Base-by-base conservation (phyloP, 176 grass and related monocot species). In the Carex parvula region DNA sequence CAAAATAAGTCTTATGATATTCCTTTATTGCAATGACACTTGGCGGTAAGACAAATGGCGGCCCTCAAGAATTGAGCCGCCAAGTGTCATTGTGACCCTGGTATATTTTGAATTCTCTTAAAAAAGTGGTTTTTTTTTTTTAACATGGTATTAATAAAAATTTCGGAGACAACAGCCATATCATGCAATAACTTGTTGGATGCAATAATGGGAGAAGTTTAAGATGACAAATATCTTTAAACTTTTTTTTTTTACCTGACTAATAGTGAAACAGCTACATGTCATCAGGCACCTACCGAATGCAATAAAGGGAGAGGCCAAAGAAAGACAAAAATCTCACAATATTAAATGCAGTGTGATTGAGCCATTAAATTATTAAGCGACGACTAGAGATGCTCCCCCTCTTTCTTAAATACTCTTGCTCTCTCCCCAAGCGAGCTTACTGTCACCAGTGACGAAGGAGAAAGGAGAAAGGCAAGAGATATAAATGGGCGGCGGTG, bases 321-420 rank as follows among this genome's bases (percentile, higher is more conserved):
- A 82, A 53, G 71, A 54, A 81, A 82, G 62, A 82, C 20, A 48
- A 82, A 57, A 81, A 81, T 81, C 79, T 61, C 33, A 21, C 60
- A 21, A 42, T 72, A 20, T 37, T 46, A 54, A 76, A 76, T 4
- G 22, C 20, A 76, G 46, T 54, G 44, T 66, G 20, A 82, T 82
- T 66, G n/a, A 61, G 35, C 41, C 9, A 82, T 66, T 82, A 61
- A 82, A 66, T 52, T 16, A 60, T 22, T 17, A 16, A 37, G 3
- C 79, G 53, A 24, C 57, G 18, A 62, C 3, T 64, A 21, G 32
- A 81, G 30, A 81, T 63, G 48, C 79, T 64, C 17, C 37, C 50
- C 8, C 29, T 1, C 48, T 29, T 8, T 63, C 26, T 81, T 61
- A n/a, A 21, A 80, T 60, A 42, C 9, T 54, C 71, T 82, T 24